These are phyloP conservation scores for Cladosporium sp. DNA, from an alignment of 2,329 filamentous ascomycete genomes.

Conservation along the genomic window DNA sequence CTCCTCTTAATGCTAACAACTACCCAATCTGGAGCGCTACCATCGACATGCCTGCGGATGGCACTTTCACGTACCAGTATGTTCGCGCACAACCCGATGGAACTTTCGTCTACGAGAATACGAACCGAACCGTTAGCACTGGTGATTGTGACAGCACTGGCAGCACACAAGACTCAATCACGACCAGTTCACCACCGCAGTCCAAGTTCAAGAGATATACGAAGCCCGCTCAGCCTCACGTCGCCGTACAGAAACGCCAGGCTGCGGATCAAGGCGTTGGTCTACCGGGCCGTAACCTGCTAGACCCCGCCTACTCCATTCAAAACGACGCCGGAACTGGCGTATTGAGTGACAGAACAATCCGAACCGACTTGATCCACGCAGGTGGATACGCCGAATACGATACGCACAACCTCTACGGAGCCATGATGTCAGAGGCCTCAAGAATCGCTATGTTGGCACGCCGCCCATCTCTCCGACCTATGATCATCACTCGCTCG, in stretches of 20 bases:
- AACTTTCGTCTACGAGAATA: conserved; percentile 34
- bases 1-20: conserved; percentile 31
- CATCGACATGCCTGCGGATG: conserved; percentile 36
- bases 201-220: conserved; percentile 27
- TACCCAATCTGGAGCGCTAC: conserved; percentile 38
- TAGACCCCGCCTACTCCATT: conserved; percentile 66
- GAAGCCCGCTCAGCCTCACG: neutral
- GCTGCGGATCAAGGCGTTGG: conserved; percentile 40
- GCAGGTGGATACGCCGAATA: conserved; percentile 67
- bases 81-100: conserved; percentile 35
- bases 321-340: conserved; percentile 58
- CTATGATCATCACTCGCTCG: conserved; percentile 72
- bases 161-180: conserved; percentile 32
- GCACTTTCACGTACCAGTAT: conserved; percentile 35
- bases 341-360: conserved; percentile 48
- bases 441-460: conserved; percentile 66
- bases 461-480: conserved; percentile 63
- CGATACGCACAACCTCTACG: conserved; percentile 77
- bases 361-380: conserved; percentile 68
- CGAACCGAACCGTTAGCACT: conserved; percentile 35
- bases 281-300: conserved; percentile 62
- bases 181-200: conserved; percentile 30
- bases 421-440: conserved; percentile 69
- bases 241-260: conserved; percentile 14
- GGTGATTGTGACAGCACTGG: conserved; percentile 33